These are phyloP conservation scores for Inga oerstediana DNA, from an alignment of 306 rosid species.

Conservation along the genomic window DNA sequence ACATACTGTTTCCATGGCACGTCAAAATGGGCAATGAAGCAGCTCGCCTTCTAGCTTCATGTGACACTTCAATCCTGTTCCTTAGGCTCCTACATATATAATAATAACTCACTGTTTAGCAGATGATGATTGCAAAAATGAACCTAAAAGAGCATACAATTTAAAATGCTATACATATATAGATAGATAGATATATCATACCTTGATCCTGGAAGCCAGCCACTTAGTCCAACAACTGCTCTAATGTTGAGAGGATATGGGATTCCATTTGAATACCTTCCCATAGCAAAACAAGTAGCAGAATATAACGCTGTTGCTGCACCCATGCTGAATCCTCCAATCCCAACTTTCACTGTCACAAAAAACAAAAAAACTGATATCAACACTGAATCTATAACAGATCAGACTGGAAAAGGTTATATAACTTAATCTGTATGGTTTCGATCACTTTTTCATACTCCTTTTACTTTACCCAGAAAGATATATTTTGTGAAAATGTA, in stretches of 20 bases:
- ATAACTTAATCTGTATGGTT: neutral
- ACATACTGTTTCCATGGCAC: slow-evolving; percentile 80
- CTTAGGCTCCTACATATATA: slow-evolving; percentile 63
- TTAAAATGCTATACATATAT: neutral
- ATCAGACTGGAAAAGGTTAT: neutral
- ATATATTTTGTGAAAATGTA: neutral
- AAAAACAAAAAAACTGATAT: neutral
- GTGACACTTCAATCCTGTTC: slow-evolving; percentile 83
- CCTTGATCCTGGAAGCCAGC: slow-evolving; percentile 99
- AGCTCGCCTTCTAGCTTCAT: slow-evolving; percentile 89
- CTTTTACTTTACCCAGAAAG: neutral
- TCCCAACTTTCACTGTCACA: slow-evolving; percentile 88
- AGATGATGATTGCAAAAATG: slow-evolving; percentile 18
- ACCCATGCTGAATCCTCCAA: slow-evolving; percentile 99
- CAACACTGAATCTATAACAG: slow-evolving; percentile 22
- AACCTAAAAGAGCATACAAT: slow-evolving; percentile 7
- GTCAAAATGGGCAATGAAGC: slow-evolving; percentile 76
- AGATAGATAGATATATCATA: slow-evolving; percentile 16
- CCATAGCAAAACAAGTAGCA: slow-evolving; percentile 91
- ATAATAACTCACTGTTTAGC: slow-evolving; percentile 9
- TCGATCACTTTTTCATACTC: neutral
- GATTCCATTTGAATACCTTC: slow-evolving; percentile 82
- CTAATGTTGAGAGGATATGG: slow-evolving; percentile 79
- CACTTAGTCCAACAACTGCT: slow-evolving; percentile 93
- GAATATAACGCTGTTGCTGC: slow-evolving; percentile 96